phyloP scores from a whole-genome alignment of 345 rosid genomes.

The Linum usitatissimum region DNA sequence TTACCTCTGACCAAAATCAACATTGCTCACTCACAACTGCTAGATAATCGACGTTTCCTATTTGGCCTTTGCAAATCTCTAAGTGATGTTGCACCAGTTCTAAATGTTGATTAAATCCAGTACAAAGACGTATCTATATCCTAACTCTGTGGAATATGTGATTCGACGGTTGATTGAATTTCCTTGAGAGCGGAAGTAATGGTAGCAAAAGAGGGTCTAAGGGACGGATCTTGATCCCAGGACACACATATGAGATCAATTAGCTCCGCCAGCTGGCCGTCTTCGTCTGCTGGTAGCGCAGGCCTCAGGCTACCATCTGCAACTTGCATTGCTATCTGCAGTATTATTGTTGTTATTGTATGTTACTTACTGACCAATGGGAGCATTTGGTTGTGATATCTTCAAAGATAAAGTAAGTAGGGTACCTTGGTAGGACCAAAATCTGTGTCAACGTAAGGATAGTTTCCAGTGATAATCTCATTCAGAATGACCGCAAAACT shows the following conservation, averaged over 20 bases:
- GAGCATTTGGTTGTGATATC: not conserved
- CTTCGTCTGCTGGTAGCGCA: constrained; percentile 25
- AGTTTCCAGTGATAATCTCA: constrained; percentile 37
- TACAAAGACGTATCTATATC: too few relatives aligned
- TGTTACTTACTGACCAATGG: not conserved
- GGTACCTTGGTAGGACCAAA: constrained; percentile 35
- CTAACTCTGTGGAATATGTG: not conserved
- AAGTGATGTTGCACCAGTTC: too few relatives aligned
- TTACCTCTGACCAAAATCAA: too few relatives aligned
- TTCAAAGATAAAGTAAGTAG: not conserved
- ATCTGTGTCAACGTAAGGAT: constrained; percentile 37
- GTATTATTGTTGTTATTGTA: not conserved
- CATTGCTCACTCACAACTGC: too few relatives aligned
- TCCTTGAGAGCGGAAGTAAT: constrained; percentile 25
- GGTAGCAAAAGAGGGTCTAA: constrained; percentile 33
- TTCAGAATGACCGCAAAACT: constrained; percentile 45
- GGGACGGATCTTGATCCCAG: constrained; percentile 39
- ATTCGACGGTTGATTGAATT: constrained; percentile 4
- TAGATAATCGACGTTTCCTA: too few relatives aligned
- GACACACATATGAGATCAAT: constrained; percentile 27
- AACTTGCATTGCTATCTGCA: constrained; percentile 46
- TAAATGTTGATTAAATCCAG: too few relatives aligned
- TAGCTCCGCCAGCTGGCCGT: constrained; percentile 22
- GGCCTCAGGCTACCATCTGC: constrained; percentile 46
- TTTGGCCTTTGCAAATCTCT: too few relatives aligned